Base-by-base conservation (phyloP, 2,329 filamentous ascomycete genomes). In the Cladophialophora carrionii region DNA sequence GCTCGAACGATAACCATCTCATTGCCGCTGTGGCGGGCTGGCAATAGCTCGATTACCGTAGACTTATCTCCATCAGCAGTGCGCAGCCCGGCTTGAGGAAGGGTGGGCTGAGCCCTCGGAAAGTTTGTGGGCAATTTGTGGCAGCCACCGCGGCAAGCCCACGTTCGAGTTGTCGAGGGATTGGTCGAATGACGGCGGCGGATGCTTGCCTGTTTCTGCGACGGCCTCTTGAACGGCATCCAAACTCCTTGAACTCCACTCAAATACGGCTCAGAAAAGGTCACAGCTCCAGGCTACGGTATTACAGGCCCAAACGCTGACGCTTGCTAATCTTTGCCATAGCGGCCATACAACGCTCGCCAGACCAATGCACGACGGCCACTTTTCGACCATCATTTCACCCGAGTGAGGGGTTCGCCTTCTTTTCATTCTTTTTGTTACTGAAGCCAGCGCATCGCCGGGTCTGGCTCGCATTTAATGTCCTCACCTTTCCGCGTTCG, bases 141-240 rank as follows among this genome's bases (percentile, higher is more conserved):
- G 62, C 65, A 64, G 62, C 65, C 65, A 63, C 62, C 63, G 65
- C 65, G 62, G 62, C 65, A 67, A 67, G 65, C 62, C 65, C 41
- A 67, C 65, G 62, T 31, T 48, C 59, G 52, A 60, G 49, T 37
- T 26, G 58, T 53, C 54, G 57, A 56, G 49, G 65, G 65, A 67
- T 67, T 67, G 65, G 62, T 62, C 32, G 55, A 61, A 62, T 57
- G 65, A 56, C 57, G 63, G 62, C 62, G 60, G 52, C 61, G 62
- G 52, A 67, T 65, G 65, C 48, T 54, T 51, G 52, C 53, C 49
- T 62, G 53, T 59, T 67, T 59, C 63, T 62, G 55, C 62, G 62
- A 57, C 58, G 59, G 65, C 58, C 65, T 64, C 63, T 65, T 57
- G 56, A 65, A 65, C 62, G 65, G 57, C 57, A 61, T 34, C 57